phyloP scores from a whole-genome alignment of 768 basidiomycete species.

The Crepidotus variabilis region DNA sequence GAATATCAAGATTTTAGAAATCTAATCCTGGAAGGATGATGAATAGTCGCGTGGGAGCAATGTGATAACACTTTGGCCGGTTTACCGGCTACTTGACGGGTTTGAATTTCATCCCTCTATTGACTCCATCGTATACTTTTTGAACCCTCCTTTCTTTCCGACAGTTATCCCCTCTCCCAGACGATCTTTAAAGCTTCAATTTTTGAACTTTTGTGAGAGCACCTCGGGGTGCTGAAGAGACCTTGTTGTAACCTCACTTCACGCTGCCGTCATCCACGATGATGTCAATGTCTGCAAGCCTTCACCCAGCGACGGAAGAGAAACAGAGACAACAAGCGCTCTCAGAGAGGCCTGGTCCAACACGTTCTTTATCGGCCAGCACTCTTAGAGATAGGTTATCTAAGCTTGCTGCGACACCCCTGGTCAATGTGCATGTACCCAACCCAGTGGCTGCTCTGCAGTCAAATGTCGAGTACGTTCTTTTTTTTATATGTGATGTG shows the following conservation, averaged over 20 bases:
- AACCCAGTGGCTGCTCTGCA: constrained; percentile 62
- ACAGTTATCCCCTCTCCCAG: not conserved
- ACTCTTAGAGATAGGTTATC: constrained; percentile 61
- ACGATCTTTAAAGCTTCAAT: not conserved
- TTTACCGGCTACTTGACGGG: not conserved
- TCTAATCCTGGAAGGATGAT: not conserved
- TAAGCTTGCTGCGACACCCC: constrained; percentile 49
- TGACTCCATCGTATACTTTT: not conserved
- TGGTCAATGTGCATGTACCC: constrained; percentile 39
- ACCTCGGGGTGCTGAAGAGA: too few relatives aligned
- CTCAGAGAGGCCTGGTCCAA: constrained; percentile 2
- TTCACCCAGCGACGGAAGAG: constrained; percentile 1
- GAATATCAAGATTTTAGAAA: not conserved
- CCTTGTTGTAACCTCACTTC: not conserved
- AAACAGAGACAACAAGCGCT: not conserved
- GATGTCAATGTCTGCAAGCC: constrained; percentile 12
- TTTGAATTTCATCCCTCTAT: not conserved
- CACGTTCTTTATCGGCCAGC: constrained; percentile 52
- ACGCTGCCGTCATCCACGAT: not conserved
- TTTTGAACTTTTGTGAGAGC: not conserved
- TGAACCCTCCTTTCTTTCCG: not conserved
- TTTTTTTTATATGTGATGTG: not conserved
- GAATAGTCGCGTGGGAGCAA: not conserved
- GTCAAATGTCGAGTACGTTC: constrained; percentile 70
- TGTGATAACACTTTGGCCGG: not conserved